Evolutionary conservation across 2,329 filamentous ascomycete species (phyloP).

Genomic region (Myriosclerotinia duriaeana): DNA sequence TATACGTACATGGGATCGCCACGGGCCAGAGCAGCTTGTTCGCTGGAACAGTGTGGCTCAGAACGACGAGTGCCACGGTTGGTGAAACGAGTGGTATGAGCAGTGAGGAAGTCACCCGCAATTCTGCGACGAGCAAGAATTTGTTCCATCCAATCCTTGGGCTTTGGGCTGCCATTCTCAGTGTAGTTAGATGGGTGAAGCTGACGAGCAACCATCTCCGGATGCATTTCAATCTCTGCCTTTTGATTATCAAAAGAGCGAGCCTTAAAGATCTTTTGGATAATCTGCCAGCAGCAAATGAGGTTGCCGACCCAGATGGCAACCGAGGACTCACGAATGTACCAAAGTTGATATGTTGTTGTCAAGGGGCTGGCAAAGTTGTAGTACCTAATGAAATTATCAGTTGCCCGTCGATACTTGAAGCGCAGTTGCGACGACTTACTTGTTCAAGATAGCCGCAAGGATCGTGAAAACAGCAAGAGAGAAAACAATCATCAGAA

Average conservation of each 20-base stretch:
- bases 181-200: conserved; percentile 19
- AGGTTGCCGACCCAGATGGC: conserved; percentile 53
- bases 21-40: conserved; percentile 1
- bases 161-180: conserved; percentile 16
- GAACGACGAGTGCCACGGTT: conserved; percentile 5
- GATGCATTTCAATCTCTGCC: conserved; percentile 18
- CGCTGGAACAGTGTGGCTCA: not conserved
- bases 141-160: conserved; percentile 21
- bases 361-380: conserved; percentile 39
- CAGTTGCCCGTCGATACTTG: not conserved
- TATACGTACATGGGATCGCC: conserved; percentile 8
- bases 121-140: conserved; percentile 9
- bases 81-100: conserved; percentile 10
- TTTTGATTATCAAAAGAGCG: conserved; percentile 29
- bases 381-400: conserved; percentile 27
- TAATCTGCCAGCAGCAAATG: conserved; percentile 48
- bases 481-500: conserved; percentile 47
- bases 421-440: conserved; percentile 29
- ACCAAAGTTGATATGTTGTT: conserved; percentile 45
- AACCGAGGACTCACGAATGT: conserved; percentile 51
- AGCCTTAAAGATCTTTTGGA: conserved; percentile 32
- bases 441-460: conserved; percentile 51
- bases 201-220: conserved; percentile 19
- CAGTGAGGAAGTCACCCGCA: conserved; percentile 8
- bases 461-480: conserved; percentile 55